Evolutionary conservation across 257 asterid species (phyloP), one percentile per base, ranked within the genome.

Genomic region (Gentiana dahurica): DNA sequence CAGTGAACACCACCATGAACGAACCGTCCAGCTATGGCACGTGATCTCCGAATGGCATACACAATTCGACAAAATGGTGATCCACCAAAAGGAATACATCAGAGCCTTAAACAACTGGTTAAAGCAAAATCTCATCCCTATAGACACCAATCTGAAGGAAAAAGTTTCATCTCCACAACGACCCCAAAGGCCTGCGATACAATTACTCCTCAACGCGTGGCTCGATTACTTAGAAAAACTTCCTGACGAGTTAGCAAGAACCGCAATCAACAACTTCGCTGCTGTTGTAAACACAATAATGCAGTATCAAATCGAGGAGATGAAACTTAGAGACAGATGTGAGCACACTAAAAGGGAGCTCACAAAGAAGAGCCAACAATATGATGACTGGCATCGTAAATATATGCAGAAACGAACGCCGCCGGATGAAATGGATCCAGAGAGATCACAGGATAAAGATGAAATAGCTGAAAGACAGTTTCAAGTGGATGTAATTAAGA

Each of bases 1-100:
- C 35, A 88, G 64, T 7, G 99, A 85, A 60, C 94, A 80, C 75
- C 97, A 88, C 79, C 87, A 88, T 33, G 90, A 82, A 35, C 90
- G 85, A 47, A 92, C 97, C 1, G 79, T 72, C 57, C 95, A 85
- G 76, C 67, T 92, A 52, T 82, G 79, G 12, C 89, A 81, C 4
- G 95, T 88, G 36, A 83, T 85, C 57, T 83, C 83, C 53, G 97
- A 92, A 12, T 92, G 97, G 95, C 72, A 68, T 36, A 56, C 71
- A 8, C 86, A 84, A 64, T 81, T 88, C 66, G 79, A 75, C 47
- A 87, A 88, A 43, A 75, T 92, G 57, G 81, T 88, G 71, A 66
- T 55, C 73, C 79, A 80, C 60, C 94, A 92, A 58, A 85, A 79
- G 58, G 82, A 78, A 45, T 92, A 92, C 53, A 75, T 92, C 51